Base-by-base conservation (phyloP, 257 asterid genomes). In the Nicotiana paniculata region DNA sequence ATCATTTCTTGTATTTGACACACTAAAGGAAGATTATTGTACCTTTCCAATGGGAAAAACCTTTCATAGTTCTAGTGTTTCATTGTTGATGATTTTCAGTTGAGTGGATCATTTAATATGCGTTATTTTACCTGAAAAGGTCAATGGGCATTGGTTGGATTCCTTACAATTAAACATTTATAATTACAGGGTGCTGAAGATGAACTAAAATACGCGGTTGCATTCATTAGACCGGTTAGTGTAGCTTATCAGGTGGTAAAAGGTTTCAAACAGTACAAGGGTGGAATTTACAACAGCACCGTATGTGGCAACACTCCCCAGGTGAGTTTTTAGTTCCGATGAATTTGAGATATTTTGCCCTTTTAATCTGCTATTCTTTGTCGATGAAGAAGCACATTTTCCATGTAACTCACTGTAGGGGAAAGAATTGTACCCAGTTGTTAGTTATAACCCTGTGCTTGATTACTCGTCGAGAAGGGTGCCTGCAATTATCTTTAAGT, bases 121-220 rank as follows among this genome's bases (percentile, higher is more conserved):
- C 48, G 1, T 39, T 39, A 39, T 39, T 39, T 39, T 9, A 39
- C 48, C 48, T 39, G 48, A 39, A 39, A 7, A 39, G 54, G 63
- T 75, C 43, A 16, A 16, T 68, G 24, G 26, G 62, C 80, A 53
- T 67, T 70, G 76, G 30, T 82, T 69, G 66, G 21, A 77, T 16
- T 54, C 35, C 35, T 78, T 76, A 75, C 54, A 32, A 39, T 65
- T 53, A 17, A 86, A 86, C 82, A 21, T n/a, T 61, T 21, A 11
- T 61, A 17, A 16, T 16, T 55, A 43, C 87, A 94, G 97, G 97
- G 91, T 84, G 98, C 92, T 21, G 97, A 94, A 85, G 94, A 93
- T 87, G 98, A 93, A 77, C 91, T 94, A 46, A 90, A 90, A 89
- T 92, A 93, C 83, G 98, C 97, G 5, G 97, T 94, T n/a, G 97